These are phyloP conservation scores for Candolleomyces aberdarensis DNA, from an alignment of 768 basidiomycete genomes.

Conservation along the genomic window DNA sequence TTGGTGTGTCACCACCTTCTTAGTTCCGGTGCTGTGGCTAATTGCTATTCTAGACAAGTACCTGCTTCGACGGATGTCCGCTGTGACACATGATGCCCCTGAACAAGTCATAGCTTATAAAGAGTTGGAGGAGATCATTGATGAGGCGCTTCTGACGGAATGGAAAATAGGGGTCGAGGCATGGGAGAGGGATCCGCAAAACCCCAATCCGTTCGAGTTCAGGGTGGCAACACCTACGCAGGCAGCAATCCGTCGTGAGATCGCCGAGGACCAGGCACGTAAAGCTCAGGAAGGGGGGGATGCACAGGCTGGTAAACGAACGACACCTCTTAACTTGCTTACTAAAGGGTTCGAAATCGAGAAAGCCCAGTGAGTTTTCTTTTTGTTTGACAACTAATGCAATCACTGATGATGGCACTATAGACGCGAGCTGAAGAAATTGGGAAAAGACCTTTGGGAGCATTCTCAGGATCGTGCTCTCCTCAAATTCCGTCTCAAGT, in stretches of 20 bases:
- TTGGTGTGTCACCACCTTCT: conserved; percentile 9
- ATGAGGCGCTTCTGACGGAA: neutral
- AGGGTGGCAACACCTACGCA: too few relatives aligned
- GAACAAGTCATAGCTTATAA: neutral
- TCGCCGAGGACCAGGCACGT: too few relatives aligned
- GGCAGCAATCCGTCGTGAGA: too few relatives aligned
- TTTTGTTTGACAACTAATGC: neutral
- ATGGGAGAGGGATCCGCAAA: conserved; percentile 20
- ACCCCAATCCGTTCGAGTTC: conserved; percentile 20
- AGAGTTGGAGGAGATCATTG: neutral
- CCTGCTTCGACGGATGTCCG: conserved; percentile 1
- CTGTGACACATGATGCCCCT: neutral
- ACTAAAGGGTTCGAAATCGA: neutral
- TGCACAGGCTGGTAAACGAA: neutral
- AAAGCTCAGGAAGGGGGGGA: too few relatives aligned
- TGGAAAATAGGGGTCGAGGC: conserved; percentile 18
- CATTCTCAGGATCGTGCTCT: neutral
- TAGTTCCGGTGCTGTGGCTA: neutral
- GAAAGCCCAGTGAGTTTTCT: neutral
- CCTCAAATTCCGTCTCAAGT: neutral
- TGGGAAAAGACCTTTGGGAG: neutral
- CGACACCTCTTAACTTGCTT: neutral
- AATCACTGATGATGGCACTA: too few relatives aligned
- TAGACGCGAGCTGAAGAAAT: neutral
- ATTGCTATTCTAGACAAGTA: too few relatives aligned